Evolutionary conservation across 768 basidiomycete genomes (phyloP).

Genomic region (Suillus tomentosus): DNA sequence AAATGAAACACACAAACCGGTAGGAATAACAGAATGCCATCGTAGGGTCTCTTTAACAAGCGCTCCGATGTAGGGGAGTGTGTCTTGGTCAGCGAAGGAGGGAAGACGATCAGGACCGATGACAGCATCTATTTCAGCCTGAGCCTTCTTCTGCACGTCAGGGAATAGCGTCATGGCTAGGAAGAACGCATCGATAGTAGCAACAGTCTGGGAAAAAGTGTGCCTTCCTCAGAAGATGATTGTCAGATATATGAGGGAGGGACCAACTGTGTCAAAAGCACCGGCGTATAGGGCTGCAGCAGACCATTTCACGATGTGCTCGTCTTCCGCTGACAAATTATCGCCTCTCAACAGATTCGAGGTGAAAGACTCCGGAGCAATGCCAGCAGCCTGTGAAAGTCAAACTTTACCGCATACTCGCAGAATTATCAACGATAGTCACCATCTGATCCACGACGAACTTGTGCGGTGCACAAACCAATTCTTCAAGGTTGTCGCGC

Average conservation of each 20-base stretch:
- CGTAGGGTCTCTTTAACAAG: conserved; percentile 58
- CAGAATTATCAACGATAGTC: not conserved
- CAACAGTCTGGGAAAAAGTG: conserved; percentile 7
- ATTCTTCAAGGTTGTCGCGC: conserved; percentile 51
- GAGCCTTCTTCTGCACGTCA: conserved; percentile 58
- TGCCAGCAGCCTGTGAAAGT: conserved; percentile 55
- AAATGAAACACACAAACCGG: conserved; percentile 42
- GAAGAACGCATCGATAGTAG: conserved; percentile 13
- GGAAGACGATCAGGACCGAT: conserved; percentile 63
- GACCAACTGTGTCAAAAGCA: conserved; percentile 4
- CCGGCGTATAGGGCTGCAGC: conserved; percentile 35
- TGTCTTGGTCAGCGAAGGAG: conserved; percentile 55
- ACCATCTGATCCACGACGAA: conserved; percentile 68
- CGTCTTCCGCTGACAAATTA: conserved; percentile 52
- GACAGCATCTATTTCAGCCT: conserved; percentile 61
- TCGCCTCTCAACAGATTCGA: conserved; percentile 57
- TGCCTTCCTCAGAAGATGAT: not conserved
- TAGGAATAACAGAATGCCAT: conserved; percentile 42
- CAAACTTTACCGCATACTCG: not conserved
- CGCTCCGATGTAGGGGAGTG: conserved; percentile 62
- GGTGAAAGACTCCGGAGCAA: conserved; percentile 49
- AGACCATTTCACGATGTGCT: conserved; percentile 64
- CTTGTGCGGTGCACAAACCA: conserved; percentile 57
- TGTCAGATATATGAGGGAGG: not conserved
- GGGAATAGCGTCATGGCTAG: conserved; percentile 23